Conservation (phyloP, 352 stramenopile genomes). For the Globisporangium cylindrosporum region DNA sequence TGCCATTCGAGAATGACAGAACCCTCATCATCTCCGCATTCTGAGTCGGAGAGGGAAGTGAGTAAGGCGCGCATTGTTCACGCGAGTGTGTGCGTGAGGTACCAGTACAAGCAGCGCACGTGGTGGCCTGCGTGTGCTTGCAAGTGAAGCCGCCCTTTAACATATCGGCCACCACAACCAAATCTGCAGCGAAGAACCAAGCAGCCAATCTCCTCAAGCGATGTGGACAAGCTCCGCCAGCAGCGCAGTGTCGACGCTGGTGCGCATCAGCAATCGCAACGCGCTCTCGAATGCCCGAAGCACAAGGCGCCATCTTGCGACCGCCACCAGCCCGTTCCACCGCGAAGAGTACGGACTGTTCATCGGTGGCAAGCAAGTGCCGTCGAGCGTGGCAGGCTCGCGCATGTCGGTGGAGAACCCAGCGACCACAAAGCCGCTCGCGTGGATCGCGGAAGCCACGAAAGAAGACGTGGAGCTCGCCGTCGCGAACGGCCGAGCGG, state of each 20-base stretch:
- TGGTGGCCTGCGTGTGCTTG: not conserved
- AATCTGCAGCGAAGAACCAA: not conserved
- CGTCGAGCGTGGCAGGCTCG: constrained; percentile 20
- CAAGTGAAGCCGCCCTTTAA: not conserved
- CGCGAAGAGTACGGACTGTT: constrained; percentile 42
- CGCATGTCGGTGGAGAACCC: constrained; percentile 45
- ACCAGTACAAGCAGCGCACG: not conserved
- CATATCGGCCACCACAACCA: not conserved
- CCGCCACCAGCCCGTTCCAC: constrained; percentile 18
- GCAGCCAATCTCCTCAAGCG: not conserved
- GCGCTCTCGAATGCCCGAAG: not conserved
- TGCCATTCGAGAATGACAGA: not conserved
- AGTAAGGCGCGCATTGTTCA: constrained; percentile 11
- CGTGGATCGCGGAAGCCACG: constrained; percentile 32
- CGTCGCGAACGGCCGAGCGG: constrained; percentile 27
- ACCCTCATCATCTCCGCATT: not conserved
- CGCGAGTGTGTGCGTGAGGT: not conserved
- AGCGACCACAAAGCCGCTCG: constrained; percentile 39
- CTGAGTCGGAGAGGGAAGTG: constrained; percentile 4
- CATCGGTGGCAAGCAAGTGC: constrained; percentile 36
- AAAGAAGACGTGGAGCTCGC: constrained; percentile 33
- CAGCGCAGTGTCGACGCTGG: not conserved
- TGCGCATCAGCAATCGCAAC: not conserved
- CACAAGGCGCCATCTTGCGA: constrained; percentile 1
- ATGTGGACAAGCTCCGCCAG: not conserved